Conservation (phyloP, 2,329 filamentous ascomycete genomes). For the Ramularia endophylla region DNA sequence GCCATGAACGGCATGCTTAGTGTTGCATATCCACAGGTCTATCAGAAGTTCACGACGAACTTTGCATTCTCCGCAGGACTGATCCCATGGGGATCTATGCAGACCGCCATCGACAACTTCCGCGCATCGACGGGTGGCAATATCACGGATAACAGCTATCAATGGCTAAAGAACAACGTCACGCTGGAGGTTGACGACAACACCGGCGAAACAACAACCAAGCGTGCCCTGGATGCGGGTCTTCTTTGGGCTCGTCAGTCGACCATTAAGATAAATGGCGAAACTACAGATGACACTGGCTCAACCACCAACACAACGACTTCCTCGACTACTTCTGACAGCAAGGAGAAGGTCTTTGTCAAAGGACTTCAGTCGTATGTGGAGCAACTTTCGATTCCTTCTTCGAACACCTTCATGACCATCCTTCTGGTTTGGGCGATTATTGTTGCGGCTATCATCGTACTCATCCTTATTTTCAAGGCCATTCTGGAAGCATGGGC, state of each 20-base stretch:
- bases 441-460: constrained; percentile 73
- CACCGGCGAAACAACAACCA: constrained; percentile 37
- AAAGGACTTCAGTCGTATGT: constrained; percentile 74
- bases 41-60: constrained; percentile 85
- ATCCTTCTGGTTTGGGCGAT: constrained; percentile 85
- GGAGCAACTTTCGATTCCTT: constrained; percentile 78
- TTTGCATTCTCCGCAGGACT: constrained; percentile 88
- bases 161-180: constrained; percentile 68
- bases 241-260: constrained; percentile 29
- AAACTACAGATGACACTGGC: constrained; percentile 24
- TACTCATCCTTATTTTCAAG: constrained; percentile 84
- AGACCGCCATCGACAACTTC: constrained; percentile 78
- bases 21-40: constrained; percentile 79
- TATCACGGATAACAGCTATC: constrained; percentile 70
- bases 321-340: constrained; percentile 23
- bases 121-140: constrained; percentile 77
- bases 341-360: constrained; percentile 52
- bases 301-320: constrained; percentile 12
- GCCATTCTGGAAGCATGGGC: constrained; percentile 87
- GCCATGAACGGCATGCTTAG: constrained; percentile 96
- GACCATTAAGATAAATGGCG: constrained; percentile 37
- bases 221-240: constrained; percentile 22
- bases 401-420: constrained; percentile 94
- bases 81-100: constrained; percentile 74
- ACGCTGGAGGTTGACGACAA: constrained; percentile 66